These are phyloP conservation scores for Physcomitrellopsis africana DNA, from an alignment of 225 moss, liverwort and hornwort species.

Conservation along the genomic window DNA sequence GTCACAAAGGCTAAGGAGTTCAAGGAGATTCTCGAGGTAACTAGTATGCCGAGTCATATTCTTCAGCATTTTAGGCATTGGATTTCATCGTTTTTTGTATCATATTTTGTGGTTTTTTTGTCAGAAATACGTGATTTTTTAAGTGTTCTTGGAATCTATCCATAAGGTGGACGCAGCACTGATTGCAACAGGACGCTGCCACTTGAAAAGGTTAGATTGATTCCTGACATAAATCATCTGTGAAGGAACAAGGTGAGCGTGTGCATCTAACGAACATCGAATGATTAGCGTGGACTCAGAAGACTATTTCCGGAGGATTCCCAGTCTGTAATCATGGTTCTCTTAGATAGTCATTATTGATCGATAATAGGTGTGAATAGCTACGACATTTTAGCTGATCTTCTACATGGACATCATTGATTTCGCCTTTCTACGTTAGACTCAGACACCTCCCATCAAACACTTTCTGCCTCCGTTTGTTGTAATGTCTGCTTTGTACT, in stretches of 20 bases:
- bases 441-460: conserved; percentile 11
- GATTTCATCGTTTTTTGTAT: background rate
- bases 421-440: conserved; percentile 11
- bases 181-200: conserved; percentile 80
- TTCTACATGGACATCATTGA: background rate
- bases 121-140: background rate
- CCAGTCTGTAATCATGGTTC: too few species aligned
- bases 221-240: too few species aligned
- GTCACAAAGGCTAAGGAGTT: conserved; percentile 94
- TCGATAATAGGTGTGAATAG: background rate
- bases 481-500: conserved; percentile 58
- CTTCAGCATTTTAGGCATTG: too few species aligned
- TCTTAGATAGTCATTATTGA: background rate
- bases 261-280: too few species aligned
- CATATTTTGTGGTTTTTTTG: background rate
- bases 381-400: background rate
- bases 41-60: background rate
- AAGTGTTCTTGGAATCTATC: conserved; percentile 19
- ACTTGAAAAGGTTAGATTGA: too few species aligned
- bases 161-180: conserved; percentile 89
- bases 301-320: too few species aligned
- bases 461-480: background rate
- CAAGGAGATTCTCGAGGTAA: conserved; percentile 80
- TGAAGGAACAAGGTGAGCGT: conserved; percentile 63
- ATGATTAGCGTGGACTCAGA: too few species aligned